These are phyloP conservation scores for Escovopsis sp. DNA, from an alignment of 2,329 filamentous ascomycete genomes.

Conservation along the genomic window DNA sequence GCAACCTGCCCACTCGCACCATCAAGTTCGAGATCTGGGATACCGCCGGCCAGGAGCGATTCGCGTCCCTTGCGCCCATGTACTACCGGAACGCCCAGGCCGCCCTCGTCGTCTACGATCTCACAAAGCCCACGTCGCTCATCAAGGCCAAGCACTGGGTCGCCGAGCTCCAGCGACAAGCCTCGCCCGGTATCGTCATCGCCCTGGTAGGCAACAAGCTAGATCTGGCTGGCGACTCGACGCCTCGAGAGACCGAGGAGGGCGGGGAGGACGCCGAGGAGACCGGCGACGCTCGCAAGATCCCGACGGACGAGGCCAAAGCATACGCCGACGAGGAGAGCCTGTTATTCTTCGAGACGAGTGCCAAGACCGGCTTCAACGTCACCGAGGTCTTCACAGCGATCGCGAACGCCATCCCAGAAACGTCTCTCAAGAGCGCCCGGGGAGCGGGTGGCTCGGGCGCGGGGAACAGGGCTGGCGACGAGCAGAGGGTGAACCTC, in stretches of 20 bases:
- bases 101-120: conserved; percentile 94
- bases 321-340: conserved; percentile 89
- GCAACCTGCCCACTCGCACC: conserved; percentile 81
- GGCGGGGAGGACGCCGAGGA: conserved; percentile 41
- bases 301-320: conserved; percentile 82
- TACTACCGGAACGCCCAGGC: conserved; percentile 99
- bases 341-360: conserved; percentile 93
- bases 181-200: conserved; percentile 91
- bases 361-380: conserved; percentile 89
- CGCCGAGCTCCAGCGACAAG: conserved; percentile 89
- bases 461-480: conserved; percentile 41
- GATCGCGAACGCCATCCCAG: conserved; percentile 94
- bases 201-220: conserved; percentile 94
- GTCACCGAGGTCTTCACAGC: conserved; percentile 94
- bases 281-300: conserved; percentile 65
- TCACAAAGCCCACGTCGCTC: conserved; percentile 90
- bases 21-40: conserved; percentile 97
- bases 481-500: conserved; percentile 72
- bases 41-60: conserved; percentile 93
- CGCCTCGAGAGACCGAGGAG: conserved; percentile 31
- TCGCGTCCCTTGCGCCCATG: conserved; percentile 93
- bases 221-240: conserved; percentile 59
- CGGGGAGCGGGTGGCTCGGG: conserved; percentile 55
- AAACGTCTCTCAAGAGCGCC: conserved; percentile 85
- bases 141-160: conserved; percentile 99